These are phyloP conservation scores for Globisporangium ultimum DNA, from an alignment of 352 stramenopile genomes.

Conservation along the genomic window DNA sequence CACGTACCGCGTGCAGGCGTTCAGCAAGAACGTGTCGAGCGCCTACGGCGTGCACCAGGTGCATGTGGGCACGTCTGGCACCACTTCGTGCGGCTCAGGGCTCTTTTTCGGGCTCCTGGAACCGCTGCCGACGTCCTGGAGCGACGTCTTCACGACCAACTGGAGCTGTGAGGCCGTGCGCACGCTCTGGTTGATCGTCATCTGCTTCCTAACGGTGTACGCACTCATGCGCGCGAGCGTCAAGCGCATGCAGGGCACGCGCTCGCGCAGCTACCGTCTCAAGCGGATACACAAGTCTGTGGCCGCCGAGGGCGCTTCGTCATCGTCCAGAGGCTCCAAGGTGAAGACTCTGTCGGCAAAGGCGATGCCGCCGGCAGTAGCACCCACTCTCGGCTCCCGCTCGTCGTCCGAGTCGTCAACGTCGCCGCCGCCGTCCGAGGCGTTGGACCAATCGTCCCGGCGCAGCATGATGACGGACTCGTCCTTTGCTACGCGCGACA, in stretches of 20 bases:
- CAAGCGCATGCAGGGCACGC: constrained; percentile 44
- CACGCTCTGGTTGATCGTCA: constrained; percentile 44
- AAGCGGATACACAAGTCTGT: constrained; percentile 48
- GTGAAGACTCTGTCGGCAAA: neutral
- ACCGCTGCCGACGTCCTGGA: neutral
- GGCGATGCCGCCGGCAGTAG: neutral
- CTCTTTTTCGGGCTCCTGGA: neutral
- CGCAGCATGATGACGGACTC: neutral
- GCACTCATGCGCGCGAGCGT: constrained; percentile 49
- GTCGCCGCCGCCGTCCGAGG: neutral
- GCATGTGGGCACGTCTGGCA: constrained; percentile 1
- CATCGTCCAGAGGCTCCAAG: constrained; percentile 14
- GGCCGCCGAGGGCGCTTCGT: constrained; percentile 2
- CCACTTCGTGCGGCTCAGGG: neutral
- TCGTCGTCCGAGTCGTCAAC: constrained; percentile 1
- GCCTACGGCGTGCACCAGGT: constrained; percentile 41
- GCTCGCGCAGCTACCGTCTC: constrained; percentile 43
- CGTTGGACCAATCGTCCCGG: neutral
- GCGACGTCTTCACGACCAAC: constrained; percentile 1
- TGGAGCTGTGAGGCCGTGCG: constrained; percentile 30
- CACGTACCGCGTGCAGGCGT: constrained; percentile 38
- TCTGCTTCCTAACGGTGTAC: constrained; percentile 56
- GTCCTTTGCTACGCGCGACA: neutral
- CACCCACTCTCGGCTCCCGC: neutral
- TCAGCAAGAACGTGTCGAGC: constrained; percentile 36